Conservation (phyloP, 306 rosid species). For the Cicer chorassanicum region DNA sequence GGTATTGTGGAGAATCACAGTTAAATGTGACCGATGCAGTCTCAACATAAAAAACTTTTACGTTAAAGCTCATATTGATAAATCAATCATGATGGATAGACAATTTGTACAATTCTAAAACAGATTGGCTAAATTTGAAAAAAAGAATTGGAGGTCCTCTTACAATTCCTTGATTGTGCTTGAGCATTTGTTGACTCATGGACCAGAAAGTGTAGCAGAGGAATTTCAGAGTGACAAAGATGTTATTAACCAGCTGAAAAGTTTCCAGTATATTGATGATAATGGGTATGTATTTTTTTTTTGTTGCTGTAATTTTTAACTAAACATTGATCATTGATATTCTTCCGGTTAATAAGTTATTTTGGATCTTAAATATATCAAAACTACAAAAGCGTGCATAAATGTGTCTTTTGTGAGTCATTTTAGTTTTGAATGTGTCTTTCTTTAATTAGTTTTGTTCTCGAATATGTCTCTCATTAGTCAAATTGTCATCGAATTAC, state of each 20-base stretch:
- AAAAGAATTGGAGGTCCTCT: slow-evolving; percentile 81
- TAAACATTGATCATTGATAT: neutral
- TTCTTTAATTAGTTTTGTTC: too few species aligned
- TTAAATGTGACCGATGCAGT: neutral
- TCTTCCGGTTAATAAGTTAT: neutral
- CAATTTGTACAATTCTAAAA: slow-evolving; percentile 23
- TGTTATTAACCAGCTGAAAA: slow-evolving; percentile 62
- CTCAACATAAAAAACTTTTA: neutral
- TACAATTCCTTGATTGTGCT: slow-evolving; percentile 77
- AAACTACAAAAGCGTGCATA: too few species aligned
- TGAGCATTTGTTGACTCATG: slow-evolving; percentile 87
- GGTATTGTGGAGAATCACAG: neutral
- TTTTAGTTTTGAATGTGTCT: too few species aligned
- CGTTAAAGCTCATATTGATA: neutral
- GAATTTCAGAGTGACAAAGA: slow-evolving; percentile 76
- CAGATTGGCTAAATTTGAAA: slow-evolving; percentile 79
- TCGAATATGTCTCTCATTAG: too few species aligned
- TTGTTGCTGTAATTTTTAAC: neutral
- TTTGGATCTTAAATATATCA: too few species aligned
- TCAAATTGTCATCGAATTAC: too few species aligned
- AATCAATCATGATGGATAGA: slow-evolving; percentile 5
- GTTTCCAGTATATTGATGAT: slow-evolving; percentile 75
- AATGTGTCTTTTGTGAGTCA: too few species aligned
- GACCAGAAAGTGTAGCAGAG: slow-evolving; percentile 84
- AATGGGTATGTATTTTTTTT: slow-evolving; percentile 55